Evolutionary conservation across 495 filamentous ascomycete genomes (phyloP), one percentile per base, ranked within the genome.

Genomic region (Neurospora sp.): DNA sequence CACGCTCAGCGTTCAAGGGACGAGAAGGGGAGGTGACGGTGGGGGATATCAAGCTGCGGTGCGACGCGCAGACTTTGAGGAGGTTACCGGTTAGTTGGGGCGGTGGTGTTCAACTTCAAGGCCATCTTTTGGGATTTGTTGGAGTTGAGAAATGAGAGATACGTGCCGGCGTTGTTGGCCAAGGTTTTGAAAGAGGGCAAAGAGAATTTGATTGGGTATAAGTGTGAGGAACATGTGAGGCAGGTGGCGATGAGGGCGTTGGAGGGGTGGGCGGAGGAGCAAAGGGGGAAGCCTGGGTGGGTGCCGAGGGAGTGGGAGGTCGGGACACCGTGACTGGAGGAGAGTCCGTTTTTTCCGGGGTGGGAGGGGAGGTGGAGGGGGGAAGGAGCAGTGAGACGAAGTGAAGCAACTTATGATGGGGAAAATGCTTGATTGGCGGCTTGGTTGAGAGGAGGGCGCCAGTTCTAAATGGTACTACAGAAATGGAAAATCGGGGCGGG

Each of bases 31-130:
- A 84, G 8, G 81, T 96, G 7, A 80, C 78, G 8, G 76, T 91
- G n/a, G 84, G 86, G 0, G 88, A 92, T 31, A 85, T 91, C 75
- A 81, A 90, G 72, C 86, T 97, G 16, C 89, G 94, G n/a, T 93
- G 96, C 3, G 94, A 97, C 79, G 96, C 93, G 92, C 94, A 97
- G 81, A 97, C 94, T 0, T 85, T 97, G 20, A 89, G 94, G 14
- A 88, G 94, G 37, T 83, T 97, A 1, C 94, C 94, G 3, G 81
- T 97, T 5, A 92, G 90, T 0, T 0, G 92, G 87, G 0, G 90
- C 86, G 0, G 82, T 97, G 10, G 87, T 93, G 3, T 97, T 97
- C 82, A 97, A 97, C 79, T 97, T 94, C 88, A 97, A 96, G 78
- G 94, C 91, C 0, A 79, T 97, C 0, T 97, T 97, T 82, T 96